Evolutionary conservation across 768 basidiomycete species (phyloP), one percentile per base, ranked within the genome.

Genomic region (Trametes maxima): DNA sequence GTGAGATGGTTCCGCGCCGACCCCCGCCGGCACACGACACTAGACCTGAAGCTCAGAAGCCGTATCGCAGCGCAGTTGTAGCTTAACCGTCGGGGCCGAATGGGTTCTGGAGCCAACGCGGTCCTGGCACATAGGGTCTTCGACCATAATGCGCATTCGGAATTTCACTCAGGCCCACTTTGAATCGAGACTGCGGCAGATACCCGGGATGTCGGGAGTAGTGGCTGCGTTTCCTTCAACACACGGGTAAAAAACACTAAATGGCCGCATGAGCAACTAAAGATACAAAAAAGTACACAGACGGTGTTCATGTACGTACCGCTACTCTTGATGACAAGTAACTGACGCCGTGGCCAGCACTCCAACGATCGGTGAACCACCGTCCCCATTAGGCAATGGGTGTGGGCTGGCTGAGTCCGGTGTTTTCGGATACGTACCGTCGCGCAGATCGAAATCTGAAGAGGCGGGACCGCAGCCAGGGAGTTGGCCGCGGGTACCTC

Each of bases 1-100:
- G 40, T 44, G 48, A 43, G 48, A 58, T 51, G 25, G 48, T 58
- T 51, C 57, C 57, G 57, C 48, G 22, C 56, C 56, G 47, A 19
- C 17, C 19, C 17, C 40, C 46, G 45, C 21, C 39, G n/a, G 43
- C 43, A 6, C 17, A 14, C 43, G 7, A 44, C 43, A 44, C n/a
- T 21, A 21, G 43, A 21, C n/a, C 21, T 21, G 13, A 19, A 17
- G 43, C 17, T 19, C n/a, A 19, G 17, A 44, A 19, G 43, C 43
- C 43, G 43, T 8, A 8, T 44, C 21, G 8, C 43, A 21, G 43
- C 21, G 12, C 8, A n/a, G 8, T 17, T 7, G 17, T 17, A 42
- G 43, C n/a, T n/a, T 17, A 19, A 44, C 43, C n/a, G 7, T 19
- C n/a, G 8, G 43, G 28, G 28, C 28, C 28, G 28, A 8, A 33